Evolutionary conservation across 1,284 basidiomycete genomes (phyloP), one percentile per base, ranked within the genome.

Genomic region (Chalciporus piperatoides): DNA sequence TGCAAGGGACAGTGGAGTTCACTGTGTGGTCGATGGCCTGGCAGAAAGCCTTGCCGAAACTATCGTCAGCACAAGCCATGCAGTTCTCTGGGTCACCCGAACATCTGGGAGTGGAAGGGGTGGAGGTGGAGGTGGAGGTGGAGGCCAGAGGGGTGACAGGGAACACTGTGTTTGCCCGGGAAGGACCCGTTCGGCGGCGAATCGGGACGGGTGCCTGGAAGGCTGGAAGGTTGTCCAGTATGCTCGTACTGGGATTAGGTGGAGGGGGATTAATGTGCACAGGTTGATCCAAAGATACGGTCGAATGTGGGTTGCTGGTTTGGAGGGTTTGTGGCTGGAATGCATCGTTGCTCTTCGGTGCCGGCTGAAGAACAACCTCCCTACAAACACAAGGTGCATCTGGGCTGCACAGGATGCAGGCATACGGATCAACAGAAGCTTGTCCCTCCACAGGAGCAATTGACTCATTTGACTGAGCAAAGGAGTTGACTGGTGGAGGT

Each of bases 21-120:
- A 82, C 68, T n/a, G 80, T 79, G 54, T 81, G 75, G 54, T 77
- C 78, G 48, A 92, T 79, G 27, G 87, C 87, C 37, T 78, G 77
- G 63, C 92, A 95, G 66, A 95, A 95, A 19, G 91, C 91, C 62
- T 85, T 86, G 19, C 91, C 91, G 56, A 91, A 91, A 19, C 77
- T 76, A 65, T 92, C 90, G 58, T 87, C 84, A 10, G 82, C 84
- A 61, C 89, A 92, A 9, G 88, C 90, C 52, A 78, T 64, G 63
- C 89, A 92, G 65, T 91, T 90, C 8, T 74, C 70, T 4, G 80
- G 80, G 56, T 82, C 80, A 9, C 80, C 80, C 12, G 80, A 78
- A 60, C 80, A 82, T 12, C 59, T 70, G 53, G 59, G 47, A 27
- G 44, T 38, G 6, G 47, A 27, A 44, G 51, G 21, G 3, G 41